Conservation (phyloP, 345 rosid genomes). For the Jatropha curcas region DNA sequence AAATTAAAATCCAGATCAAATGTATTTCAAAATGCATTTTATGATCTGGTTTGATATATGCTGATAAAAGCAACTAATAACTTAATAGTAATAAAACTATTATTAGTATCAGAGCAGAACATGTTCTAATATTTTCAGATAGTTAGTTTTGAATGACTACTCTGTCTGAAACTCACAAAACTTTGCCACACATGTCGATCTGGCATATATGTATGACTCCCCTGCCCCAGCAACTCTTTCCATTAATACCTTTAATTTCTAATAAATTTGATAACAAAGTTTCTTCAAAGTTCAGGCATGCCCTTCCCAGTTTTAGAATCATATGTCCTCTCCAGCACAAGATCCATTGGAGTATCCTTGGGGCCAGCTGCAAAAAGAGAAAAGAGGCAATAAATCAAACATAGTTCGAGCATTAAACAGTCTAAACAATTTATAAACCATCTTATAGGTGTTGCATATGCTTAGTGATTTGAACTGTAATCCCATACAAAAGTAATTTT, state of each 20-base stretch:
- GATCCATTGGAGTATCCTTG: slow-evolving; percentile 83
- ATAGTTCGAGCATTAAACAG: too few species aligned
- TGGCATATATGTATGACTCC: too few species aligned
- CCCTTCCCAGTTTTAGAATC: slow-evolving; percentile 88
- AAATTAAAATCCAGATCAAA: too few species aligned
- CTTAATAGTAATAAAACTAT: too few species aligned
- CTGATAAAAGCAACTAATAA: too few species aligned
- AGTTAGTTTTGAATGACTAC: not conserved
- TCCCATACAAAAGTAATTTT: not conserved
- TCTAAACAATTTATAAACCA: not conserved
- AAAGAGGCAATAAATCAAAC: not conserved
- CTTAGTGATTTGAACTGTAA: not conserved
- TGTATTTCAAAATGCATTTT: too few species aligned
- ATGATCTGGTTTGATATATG: too few species aligned
- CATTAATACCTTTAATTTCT: too few species aligned
- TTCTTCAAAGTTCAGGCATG: slow-evolving; percentile 82
- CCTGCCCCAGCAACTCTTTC: too few species aligned
- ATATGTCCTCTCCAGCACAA: slow-evolving; percentile 75
- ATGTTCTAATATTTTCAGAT: not conserved
- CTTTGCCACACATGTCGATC: not conserved
- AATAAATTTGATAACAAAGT: slow-evolving; percentile 6
- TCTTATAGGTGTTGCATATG: not conserved
- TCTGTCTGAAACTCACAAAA: not conserved
- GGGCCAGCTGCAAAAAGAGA: slow-evolving; percentile 67
- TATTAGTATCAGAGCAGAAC: too few species aligned